Conservation (phyloP, 768 basidiomycete species). For the Boletus fagicola region DNA sequence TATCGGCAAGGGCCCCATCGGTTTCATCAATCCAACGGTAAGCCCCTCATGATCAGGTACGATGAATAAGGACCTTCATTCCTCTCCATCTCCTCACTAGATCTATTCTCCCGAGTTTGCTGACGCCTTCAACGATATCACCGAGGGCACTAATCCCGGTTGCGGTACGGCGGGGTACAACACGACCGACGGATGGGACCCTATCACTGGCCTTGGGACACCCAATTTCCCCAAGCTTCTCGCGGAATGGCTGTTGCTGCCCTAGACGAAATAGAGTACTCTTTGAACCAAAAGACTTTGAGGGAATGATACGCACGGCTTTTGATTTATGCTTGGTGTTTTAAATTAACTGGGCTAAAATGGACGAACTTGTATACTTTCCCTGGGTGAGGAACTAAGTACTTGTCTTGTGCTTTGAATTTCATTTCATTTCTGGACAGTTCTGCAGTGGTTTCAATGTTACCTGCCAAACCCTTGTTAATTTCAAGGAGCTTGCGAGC, state of each 20-base stretch:
- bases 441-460: too few relatives aligned
- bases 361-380: too few relatives aligned
- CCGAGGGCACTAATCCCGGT: constrained; percentile 43
- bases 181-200: constrained; percentile 39
- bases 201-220: constrained; percentile 48
- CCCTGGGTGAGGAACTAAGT: too few relatives aligned
- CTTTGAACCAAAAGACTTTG: not conserved
- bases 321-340: too few relatives aligned
- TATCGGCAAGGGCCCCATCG: constrained; percentile 31
- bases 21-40: constrained; percentile 10
- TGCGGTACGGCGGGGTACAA: constrained; percentile 43
- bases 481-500: too few relatives aligned
- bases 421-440: too few relatives aligned
- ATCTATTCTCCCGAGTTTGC: constrained; percentile 9
- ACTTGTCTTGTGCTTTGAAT: too few relatives aligned
- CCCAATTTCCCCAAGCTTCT: constrained; percentile 43
- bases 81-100: not conserved
- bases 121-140: constrained; percentile 41
- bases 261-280: not conserved
- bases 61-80: not conserved
- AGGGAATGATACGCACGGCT: too few relatives aligned
- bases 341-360: too few relatives aligned
- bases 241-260: constrained; percentile 34
- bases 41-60: not conserved
- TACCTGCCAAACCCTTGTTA: too few relatives aligned